Evolutionary conservation across 2,329 filamentous ascomycete genomes (phyloP).

Genomic region (Aspergillus fructus): DNA sequence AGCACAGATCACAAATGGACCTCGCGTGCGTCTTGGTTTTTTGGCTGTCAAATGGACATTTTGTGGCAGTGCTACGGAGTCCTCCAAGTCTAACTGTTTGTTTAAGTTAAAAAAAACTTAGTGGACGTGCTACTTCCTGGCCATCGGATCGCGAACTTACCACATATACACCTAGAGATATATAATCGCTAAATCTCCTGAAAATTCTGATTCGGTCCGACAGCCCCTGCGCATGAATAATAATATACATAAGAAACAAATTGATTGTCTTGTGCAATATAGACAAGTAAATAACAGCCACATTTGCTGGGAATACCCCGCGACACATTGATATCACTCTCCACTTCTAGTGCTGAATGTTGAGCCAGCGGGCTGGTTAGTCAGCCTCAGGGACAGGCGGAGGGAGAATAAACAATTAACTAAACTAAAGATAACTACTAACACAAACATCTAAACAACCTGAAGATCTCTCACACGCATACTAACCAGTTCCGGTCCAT

Average conservation of each 20-base stretch:
- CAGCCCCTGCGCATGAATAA: too few relatives aligned
- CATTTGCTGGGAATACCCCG: too few relatives aligned
- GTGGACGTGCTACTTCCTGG: too few relatives aligned
- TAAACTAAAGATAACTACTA: neutral
- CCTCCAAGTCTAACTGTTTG: neutral
- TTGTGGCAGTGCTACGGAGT: too few relatives aligned
- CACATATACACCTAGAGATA: too few relatives aligned
- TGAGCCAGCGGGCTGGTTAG: neutral
- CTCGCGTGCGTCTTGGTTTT: neutral
- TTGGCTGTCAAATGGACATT: neutral
- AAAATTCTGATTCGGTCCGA: too few relatives aligned
- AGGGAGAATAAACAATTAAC: neutral
- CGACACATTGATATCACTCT: neutral
- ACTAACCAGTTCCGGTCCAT: constrained; percentile 4
- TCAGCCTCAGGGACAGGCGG: neutral
- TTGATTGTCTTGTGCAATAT: too few relatives aligned
- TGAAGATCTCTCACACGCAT: constrained; percentile 3
- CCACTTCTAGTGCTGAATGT: neutral
- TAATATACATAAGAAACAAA: too few relatives aligned
- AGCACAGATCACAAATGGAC: neutral
- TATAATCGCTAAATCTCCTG: too few relatives aligned
- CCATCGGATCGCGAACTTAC: too few relatives aligned
- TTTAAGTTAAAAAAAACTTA: neutral
- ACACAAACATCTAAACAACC: neutral
- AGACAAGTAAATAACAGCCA: too few relatives aligned